phyloP scores from a whole-genome alignment of 768 basidiomycete species.

The Tylopilus plumbeoviolaceoides region DNA sequence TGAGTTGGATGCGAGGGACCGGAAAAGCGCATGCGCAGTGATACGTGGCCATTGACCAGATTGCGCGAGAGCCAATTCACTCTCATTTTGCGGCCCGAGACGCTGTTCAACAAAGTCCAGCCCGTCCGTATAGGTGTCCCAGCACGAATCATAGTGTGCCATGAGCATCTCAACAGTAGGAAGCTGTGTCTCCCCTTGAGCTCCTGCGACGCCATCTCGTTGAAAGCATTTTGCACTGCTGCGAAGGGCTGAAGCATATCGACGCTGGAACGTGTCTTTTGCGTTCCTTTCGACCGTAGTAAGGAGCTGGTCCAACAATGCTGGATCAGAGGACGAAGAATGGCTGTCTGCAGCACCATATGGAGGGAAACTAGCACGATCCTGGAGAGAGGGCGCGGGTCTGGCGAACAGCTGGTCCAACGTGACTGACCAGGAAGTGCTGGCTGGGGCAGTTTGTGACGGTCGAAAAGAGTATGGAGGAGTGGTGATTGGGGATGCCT shows the following conservation, averaged over 20 bases:
- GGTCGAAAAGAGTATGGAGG: slow-evolving; percentile 8
- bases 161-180: slow-evolving; percentile 1
- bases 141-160: slow-evolving; percentile 9
- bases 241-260: slow-evolving; percentile 8
- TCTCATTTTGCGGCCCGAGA: slow-evolving; percentile 13
- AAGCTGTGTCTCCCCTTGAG: background rate
- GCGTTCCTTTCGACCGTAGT: background rate
- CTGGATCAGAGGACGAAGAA: background rate
- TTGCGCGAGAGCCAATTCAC: slow-evolving; percentile 15
- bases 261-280: slow-evolving; percentile 10
- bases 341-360: background rate
- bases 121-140: background rate
- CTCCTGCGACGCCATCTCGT: background rate
- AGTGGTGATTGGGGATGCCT: background rate
- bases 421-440: background rate
- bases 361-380: background rate
- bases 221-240: slow-evolving; percentile 8
- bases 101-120: background rate
- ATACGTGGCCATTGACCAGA: slow-evolving; percentile 38
- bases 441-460: background rate
- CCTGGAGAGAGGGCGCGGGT: background rate
- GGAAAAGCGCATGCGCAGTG: too few species aligned
- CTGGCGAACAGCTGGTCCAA: slow-evolving; percentile 5
- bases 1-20: slow-evolving; percentile 30
- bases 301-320: slow-evolving; percentile 7